phyloP scores from a whole-genome alignment of 2,329 filamentous ascomycete genomes.

The Cladosporium phlei region DNA sequence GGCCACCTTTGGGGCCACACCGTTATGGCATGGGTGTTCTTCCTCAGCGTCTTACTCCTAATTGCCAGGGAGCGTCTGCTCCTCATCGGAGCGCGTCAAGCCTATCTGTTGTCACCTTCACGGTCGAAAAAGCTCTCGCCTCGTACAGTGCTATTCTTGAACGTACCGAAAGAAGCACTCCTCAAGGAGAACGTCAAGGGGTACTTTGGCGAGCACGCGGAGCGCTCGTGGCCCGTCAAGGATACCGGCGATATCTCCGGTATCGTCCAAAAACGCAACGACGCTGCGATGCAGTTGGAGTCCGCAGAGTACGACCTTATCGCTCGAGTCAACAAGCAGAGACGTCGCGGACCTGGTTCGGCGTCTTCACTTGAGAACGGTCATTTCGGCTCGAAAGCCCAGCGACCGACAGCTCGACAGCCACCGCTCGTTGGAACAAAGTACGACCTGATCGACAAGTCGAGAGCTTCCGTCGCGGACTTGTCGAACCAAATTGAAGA shows the following conservation, averaged over 20 bases:
- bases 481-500: conserved; percentile 65
- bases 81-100: conserved; percentile 46
- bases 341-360: neutral
- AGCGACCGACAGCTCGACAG: conserved; percentile 61
- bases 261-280: conserved; percentile 41
- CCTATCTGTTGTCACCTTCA: conserved; percentile 42
- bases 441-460: conserved; percentile 89
- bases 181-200: conserved; percentile 27
- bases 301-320: conserved; percentile 42
- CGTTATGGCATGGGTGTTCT: conserved; percentile 40
- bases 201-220: conserved; percentile 36
- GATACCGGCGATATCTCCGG: conserved; percentile 42
- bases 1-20: conserved; percentile 44
- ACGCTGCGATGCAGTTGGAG: conserved; percentile 41
- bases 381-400: conserved; percentile 28
- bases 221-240: conserved; percentile 41
- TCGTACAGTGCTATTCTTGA: conserved; percentile 46
- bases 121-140: conserved; percentile 43
- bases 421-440: conserved; percentile 71
- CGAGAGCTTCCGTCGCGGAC: conserved; percentile 66
- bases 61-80: conserved; percentile 45
- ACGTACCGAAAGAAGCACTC: conserved; percentile 36
- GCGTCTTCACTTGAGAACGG: conserved; percentile 8
- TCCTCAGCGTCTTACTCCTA: conserved; percentile 37
- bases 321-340: conserved; percentile 30